Evolutionary conservation across 805 yeast species (phyloP), one percentile per base, ranked within the genome.

Genomic region (Maudiozyma pseudohumilis): DNA sequence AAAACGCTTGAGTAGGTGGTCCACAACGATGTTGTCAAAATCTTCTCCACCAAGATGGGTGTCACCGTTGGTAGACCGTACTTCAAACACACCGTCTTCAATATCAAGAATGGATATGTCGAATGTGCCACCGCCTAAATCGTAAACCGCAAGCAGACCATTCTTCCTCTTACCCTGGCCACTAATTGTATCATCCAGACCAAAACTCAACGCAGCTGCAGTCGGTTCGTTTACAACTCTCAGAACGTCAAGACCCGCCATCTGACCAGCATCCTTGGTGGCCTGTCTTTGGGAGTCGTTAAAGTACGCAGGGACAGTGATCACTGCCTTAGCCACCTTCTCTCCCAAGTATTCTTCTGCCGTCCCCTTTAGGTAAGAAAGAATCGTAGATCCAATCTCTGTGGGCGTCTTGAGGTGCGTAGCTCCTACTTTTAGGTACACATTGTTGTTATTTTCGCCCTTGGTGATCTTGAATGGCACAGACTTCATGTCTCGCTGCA

Each of bases 41-140:
- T 82, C 94, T 60, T 82, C 89, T 43, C 94, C 94, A 49, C 94
- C 94, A 48, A 82, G 67, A 62, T 80, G 89, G 16, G 89, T 80
- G 59, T 82, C 80, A 49, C 94, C 94, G 55, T 81, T 80, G 24
- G 94, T 82, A 33, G 89, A 80, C 49, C 82, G 67, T 16, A 82
- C 92, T 59, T 81, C 88, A 55, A 82, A 81, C 11, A 82, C 84
- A 44, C 87, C 85, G 48, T 75, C 82, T 50, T 80, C 89, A 41
- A 82, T 80, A 48, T 81, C 85, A 45, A 82, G 63, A 40, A 82
- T 69, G 12, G 89, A 80, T 32, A 82, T 80, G 62, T 82, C 94
- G 59, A 82, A 82, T 29, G 92, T 82, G 42, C 92, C 92, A 42
- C 92, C 92, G 48, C 92, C 92, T 47, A 82, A 69, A 61, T 82